Base-by-base conservation (phyloP, 306 rosid species). In the Canavalia gladiata region DNA sequence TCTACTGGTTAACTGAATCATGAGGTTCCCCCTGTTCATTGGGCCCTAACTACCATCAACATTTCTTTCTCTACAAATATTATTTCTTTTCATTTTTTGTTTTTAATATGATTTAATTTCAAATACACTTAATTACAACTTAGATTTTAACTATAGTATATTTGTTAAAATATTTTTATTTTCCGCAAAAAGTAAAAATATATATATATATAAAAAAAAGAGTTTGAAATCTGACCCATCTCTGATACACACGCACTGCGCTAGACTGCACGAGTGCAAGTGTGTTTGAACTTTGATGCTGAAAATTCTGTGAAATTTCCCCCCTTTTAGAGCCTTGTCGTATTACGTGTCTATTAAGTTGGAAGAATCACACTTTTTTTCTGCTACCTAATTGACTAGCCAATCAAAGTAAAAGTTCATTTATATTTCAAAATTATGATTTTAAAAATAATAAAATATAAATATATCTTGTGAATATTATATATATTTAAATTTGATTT, bases 251-350 rank as follows among this genome's bases (percentile, higher is more conserved):
- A 13, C 37, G 10, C 64, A 28, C 43, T n/a, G 57, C 8, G 7
- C 54, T 7, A 51, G 55, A 80, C 2, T 63, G 81, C 87, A 80
- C 85, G 89, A 59, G 64, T 75, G 78, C n/a, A 75, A 57, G 74
- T 58, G 33, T 45, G 52, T 39, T 65, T 35, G 31, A 37, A 64
- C 30, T 64, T 63, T 8, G 43, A 56, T 34, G 11, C 49, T 42
- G 45, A 58, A 31, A 46, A 12, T 59, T 33, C 11, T 46, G 41
- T 33, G 35, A 7, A 28, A 3, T 54, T 45, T 35, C n/a, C 51
- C 5, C 8, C 37, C 5, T 7, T 29, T 11, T 7, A 7, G 31
- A 50, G n/a, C 41, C 50, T 41, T 42, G 79, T 72, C 68, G 46
- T 30, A n/a, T 52, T 80, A 13, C 25, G 50, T 64, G 39, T 43